Conservation (phyloP, 371 early-diverging fungal genomes). For the Thermomucor indicae-seudaticae region DNA sequence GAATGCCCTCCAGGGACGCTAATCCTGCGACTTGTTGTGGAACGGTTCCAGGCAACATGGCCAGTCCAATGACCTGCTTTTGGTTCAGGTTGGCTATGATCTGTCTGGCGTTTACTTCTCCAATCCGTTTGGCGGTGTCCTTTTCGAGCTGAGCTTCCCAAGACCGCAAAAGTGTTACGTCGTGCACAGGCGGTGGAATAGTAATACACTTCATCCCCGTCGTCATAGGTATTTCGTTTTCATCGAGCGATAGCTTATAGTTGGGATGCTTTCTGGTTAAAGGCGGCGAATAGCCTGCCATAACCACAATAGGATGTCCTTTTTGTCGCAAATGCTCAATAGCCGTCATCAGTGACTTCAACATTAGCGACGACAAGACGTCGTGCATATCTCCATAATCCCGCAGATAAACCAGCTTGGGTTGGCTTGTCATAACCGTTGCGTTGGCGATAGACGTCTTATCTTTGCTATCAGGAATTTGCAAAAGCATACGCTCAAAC, state of each 20-base stretch:
- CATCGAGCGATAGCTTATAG: neutral
- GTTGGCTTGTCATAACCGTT: slow-evolving; percentile 1
- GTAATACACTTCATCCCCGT: slow-evolving; percentile 22
- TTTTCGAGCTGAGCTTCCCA: slow-evolving; percentile 21
- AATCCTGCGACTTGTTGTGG: slow-evolving; percentile 5
- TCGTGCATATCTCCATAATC: slow-evolving; percentile 47
- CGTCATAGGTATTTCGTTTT: slow-evolving; percentile 7
- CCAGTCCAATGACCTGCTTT: slow-evolving; percentile 11
- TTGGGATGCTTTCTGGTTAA: neutral
- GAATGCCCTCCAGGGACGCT: slow-evolving; percentile 18
- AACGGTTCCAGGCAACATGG: neutral
- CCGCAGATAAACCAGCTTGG: slow-evolving; percentile 43
- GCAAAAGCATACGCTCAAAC: slow-evolving; percentile 12
- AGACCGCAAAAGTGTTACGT: neutral
- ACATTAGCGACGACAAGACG: slow-evolving; percentile 23
- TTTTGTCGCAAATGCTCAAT: slow-evolving; percentile 42
- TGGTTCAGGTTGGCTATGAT: slow-evolving; percentile 23
- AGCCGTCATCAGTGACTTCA: slow-evolving; percentile 35
- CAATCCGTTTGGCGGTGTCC: slow-evolving; percentile 31
- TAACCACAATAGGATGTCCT: slow-evolving; percentile 36
- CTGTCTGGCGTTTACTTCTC: slow-evolving; percentile 45
- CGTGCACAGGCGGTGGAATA: slow-evolving; percentile 17
- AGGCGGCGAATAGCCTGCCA: slow-evolving; percentile 43
- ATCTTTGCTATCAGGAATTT: neutral
- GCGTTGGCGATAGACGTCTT: neutral